A percentile compares a stretch with the other conserved stretches of the same genome.
Conservation (phyloP, 305 asterid genomes). For the Coffea humblotiana region DNA sequence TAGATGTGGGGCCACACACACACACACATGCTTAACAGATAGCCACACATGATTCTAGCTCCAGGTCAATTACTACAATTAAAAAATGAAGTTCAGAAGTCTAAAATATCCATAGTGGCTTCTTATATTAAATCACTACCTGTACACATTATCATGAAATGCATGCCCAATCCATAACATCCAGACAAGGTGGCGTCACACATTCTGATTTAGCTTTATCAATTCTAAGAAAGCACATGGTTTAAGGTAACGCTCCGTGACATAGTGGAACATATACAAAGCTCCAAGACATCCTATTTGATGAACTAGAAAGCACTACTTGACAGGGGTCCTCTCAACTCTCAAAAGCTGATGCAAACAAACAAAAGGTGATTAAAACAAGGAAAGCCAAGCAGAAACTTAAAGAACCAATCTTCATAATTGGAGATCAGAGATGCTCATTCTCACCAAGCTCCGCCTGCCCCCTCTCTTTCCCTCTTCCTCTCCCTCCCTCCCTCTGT, state of each 20-base stretch:
- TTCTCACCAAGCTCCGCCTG: neutral
- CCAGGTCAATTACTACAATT: neutral
- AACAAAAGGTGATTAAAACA: neutral
- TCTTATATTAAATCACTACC: neutral
- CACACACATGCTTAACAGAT: neutral
- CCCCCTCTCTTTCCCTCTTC: neutral
- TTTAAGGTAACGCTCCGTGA: neutral
- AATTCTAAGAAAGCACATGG: neutral
- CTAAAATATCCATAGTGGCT: neutral
- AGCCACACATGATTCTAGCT: neutral
- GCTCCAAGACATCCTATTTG: neutral
- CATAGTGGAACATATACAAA: neutral
- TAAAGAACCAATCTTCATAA: neutral
- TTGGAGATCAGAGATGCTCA: slow-evolving; percentile 1
- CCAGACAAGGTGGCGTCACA: neutral
- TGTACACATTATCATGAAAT: neutral
- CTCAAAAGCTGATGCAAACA: neutral
- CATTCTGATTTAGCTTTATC: neutral
- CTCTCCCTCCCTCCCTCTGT: neutral
- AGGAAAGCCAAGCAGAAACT: slow-evolving; percentile 2
- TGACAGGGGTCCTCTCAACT: neutral
- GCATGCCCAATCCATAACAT: neutral
- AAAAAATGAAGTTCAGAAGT: neutral
- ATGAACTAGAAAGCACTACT: neutral
- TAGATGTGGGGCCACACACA: neutral